Evolutionary conservation across 2,329 filamentous ascomycete genomes (phyloP), one percentile per base, ranked within the genome.

Genomic region (Fusarium equiseti): DNA sequence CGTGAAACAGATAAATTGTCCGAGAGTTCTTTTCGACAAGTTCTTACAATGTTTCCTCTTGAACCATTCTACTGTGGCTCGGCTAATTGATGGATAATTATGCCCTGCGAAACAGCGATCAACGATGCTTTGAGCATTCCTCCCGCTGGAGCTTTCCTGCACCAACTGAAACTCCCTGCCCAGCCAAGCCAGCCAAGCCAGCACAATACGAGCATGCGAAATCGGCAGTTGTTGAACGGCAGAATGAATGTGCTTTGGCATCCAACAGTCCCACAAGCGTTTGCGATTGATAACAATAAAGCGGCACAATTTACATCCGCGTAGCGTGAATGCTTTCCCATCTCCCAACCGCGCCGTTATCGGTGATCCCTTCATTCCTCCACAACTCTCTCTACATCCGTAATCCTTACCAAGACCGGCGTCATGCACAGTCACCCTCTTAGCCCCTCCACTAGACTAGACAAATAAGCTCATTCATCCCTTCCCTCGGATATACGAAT

Each of bases 401-500:
- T 50, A n/a, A 50, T 50, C 13, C 22, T 51, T 51, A 51, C 11
- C 48, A 51, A 35, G 48, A 51, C 22, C 20, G 31, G 22, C 16
- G 12, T 22, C 22, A n/a, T 38, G 48, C 20, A 26, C 16, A 38
- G 31, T 38, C 31, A 38, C 11, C 22, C 22, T 51, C 9, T 27
- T n/a, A 32, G 18, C 27, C 13, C 7, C 20, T 55, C 56, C 49
- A 45, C 29, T 13, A 16, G 4, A 45, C 29, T 13, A 16, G 4
- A 18, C 18, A 35, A 20, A 29, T 38, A 54, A 54, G 31, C 35
- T 26, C 24, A 24, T 8, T 15, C 20, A 22, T 18, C 35, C 16
- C 22, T 31, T 55, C 40, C n/a, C 9, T 11, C 63, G 62, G 63
- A 66, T 66, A 66, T 65, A 65, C 35, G 40, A 13, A 12, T 22